Base-by-base conservation (phyloP, 129 eudicot species). In the Heracleum sosnowskyi region DNA sequence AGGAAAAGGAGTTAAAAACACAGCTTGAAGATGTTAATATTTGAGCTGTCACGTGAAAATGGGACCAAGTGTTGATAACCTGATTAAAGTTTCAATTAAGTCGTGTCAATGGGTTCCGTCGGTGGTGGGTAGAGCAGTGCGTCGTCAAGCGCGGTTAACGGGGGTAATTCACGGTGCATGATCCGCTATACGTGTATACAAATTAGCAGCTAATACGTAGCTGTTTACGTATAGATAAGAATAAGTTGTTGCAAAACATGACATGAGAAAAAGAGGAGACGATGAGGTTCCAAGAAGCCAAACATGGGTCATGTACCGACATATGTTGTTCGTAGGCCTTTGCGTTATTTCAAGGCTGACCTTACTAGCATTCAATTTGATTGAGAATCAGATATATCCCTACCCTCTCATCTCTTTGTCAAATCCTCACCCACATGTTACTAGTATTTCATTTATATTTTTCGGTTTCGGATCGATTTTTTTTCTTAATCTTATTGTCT, bases 121-220 rank as follows among this genome's bases (percentile, higher is more conserved):
- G 34, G 68, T 60, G 68, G 33, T 10, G 33, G 68, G 33, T 60
- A 60, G 68, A 1, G 33, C 34, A 60, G 16, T 9, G 10, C 68
- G 68, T 60, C 68, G 5, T n/a, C n/a, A 60, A 60, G 13, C 68
- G 68, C 68, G 68, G 68, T 60, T 60, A n/a, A 29, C 68, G 68
- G 68, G 34, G 68, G 33, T 26, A 60, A 60, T 60, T 60, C 33
- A 60, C 68, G 68, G 16, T 60, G 68, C 68, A 60, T 60, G 68
- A 60, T 60, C 68, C 68, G 68, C 68, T n/a, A 7, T 9, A n/a
- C 8, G 12, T 60, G 68, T 60, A 9, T 11, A 2, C 0, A 60
- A 57, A 60, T 26, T 1, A 60, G 33, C 68, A 60, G 68, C 34
- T 60, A 57, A 24, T n/a, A 24, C 15, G 34, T 12, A 60, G 68